phyloP scores from a whole-genome alignment of 768 basidiomycete species.

The Mycena sanguinolenta region DNA sequence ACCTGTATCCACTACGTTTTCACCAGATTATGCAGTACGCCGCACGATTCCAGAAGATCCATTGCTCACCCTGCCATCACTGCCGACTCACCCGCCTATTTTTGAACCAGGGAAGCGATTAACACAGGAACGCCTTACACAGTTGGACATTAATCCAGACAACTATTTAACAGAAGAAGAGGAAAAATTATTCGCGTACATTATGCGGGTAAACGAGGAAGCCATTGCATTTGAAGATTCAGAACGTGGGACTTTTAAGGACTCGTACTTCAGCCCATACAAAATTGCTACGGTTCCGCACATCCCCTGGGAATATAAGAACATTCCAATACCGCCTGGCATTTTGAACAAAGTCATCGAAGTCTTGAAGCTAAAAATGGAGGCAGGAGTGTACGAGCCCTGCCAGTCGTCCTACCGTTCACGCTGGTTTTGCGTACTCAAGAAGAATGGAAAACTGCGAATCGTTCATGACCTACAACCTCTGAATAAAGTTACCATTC shows the following conservation, averaged over 20 bases:
- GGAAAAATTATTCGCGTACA: neutral
- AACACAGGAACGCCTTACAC: too few relatives aligned
- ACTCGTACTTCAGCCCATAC: neutral
- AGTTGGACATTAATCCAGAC: neutral
- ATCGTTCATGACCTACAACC: conserved; percentile 35
- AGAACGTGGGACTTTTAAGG: neutral
- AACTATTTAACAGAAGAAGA: neutral
- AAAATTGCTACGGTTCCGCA: neutral
- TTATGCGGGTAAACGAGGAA: neutral
- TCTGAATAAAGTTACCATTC: conserved; percentile 29
- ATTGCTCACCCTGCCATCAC: too few relatives aligned
- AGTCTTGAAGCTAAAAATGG: conserved; percentile 26
- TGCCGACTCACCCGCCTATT: too few relatives aligned
- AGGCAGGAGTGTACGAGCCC: neutral
- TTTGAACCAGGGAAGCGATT: too few relatives aligned
- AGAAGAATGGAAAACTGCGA: conserved; percentile 35
- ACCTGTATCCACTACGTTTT: too few relatives aligned
- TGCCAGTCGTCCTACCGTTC: conserved; percentile 28
- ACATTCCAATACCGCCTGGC: neutral
- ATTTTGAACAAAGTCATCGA: neutral
- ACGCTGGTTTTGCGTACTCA: conserved; percentile 34
- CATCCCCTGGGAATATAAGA: neutral
- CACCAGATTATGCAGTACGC: too few relatives aligned
- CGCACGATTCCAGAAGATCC: too few relatives aligned
- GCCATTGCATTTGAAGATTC: neutral